These are phyloP conservation scores for Sporothrix curviconia DNA, from an alignment of 2,329 filamentous ascomycete species.

Conservation along the genomic window DNA sequence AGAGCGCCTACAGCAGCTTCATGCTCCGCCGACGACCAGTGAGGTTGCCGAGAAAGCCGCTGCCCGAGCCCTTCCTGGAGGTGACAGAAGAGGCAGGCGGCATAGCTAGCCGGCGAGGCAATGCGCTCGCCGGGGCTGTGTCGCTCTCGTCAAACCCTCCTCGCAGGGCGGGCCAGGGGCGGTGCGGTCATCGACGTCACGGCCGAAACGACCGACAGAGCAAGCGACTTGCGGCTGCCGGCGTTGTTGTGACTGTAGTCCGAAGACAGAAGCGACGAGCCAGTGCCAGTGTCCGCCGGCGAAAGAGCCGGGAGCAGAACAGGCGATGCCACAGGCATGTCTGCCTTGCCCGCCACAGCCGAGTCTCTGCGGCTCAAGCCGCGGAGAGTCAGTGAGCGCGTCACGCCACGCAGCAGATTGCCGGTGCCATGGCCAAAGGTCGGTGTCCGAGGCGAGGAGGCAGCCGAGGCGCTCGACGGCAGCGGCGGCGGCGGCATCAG, in stretches of 20 bases:
- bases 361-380: conserved; percentile 49
- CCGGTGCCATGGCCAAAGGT: conserved; percentile 21
- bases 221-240: conserved; percentile 17
- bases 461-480: not conserved
- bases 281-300: conserved; percentile 3
- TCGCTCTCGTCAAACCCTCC: not conserved
- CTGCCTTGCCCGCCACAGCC: too few species aligned
- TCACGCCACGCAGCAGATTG: conserved; percentile 41
- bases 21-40: conserved; percentile 11
- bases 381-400: conserved; percentile 47
- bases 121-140: not conserved
- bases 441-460: conserved; percentile 35
- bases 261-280: not conserved
- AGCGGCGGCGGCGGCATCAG: not conserved
- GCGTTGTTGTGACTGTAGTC: not conserved
- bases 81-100: not conserved
- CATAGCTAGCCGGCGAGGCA: conserved; percentile 26
- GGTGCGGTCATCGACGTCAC: conserved; percentile 28
- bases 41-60: not conserved
- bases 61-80: conserved; percentile 31
- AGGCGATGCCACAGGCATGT: too few species aligned
- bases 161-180: conserved; percentile 28
- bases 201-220: conserved; percentile 6
- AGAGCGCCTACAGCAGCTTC: not conserved
- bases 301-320: conserved; percentile 16